Conservation (phyloP, 2,329 filamentous ascomycete species). For the Cladophialophora psammophila region DNA sequence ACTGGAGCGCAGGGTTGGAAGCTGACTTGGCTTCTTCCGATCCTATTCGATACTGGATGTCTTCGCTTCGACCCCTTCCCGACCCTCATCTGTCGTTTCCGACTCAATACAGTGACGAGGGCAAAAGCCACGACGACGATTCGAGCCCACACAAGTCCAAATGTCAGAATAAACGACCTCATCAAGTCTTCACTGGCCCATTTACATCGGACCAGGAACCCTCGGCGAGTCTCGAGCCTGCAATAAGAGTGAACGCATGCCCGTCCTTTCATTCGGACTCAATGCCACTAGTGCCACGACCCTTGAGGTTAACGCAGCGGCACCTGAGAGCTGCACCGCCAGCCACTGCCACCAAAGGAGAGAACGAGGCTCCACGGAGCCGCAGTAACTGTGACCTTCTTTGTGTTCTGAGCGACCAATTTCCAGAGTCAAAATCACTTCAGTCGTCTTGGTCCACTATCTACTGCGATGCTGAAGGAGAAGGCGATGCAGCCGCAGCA, state of each 20-base stretch:
- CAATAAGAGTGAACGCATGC: neutral
- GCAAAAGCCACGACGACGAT: neutral
- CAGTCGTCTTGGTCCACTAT: constrained; percentile 1
- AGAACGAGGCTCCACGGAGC: neutral
- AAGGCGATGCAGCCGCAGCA: neutral
- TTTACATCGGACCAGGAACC: neutral
- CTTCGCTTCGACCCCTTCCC: constrained; percentile 4
- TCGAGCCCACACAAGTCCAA: neutral
- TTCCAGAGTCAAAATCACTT: neutral
- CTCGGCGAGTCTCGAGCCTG: neutral
- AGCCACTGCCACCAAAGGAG: neutral
- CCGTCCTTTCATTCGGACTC: neutral
- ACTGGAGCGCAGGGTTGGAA: neutral
- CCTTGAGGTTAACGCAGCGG: neutral
- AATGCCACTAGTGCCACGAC: neutral
- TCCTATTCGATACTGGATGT: constrained; percentile 17
- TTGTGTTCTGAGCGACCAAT: neutral
- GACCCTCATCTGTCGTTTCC: neutral
- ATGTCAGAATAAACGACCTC: neutral
- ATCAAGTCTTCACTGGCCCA: neutral
- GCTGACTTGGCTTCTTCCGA: neutral
- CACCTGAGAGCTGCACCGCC: neutral
- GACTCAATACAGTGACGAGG: too few relatives aligned
- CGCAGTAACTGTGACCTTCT: neutral
- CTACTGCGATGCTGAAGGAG: neutral